Evolutionary conservation across 2,329 filamentous ascomycete species (phyloP), one percentile per base, ranked within the genome.

Genomic region (Pestalotiopsis fici): DNA sequence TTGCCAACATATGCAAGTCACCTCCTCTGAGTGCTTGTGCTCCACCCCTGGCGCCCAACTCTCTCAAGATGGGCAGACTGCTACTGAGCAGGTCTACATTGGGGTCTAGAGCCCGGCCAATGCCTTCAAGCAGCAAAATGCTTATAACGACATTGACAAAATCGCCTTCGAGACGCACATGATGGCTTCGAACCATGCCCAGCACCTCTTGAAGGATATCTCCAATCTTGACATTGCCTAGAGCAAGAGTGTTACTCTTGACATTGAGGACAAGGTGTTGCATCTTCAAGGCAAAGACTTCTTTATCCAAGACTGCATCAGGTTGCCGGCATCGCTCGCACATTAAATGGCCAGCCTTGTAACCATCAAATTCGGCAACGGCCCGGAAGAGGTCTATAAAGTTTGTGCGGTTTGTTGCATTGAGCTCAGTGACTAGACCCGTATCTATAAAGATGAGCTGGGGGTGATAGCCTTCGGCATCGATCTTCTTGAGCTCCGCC

Each of bases 81-180:
- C 93, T 95, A 75, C 83, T 86, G 71, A 99, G 91, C 13, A 99
- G 84, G 80, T 99, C 96, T 59, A 98, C 83, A 65, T 95, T 86
- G 0, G 96, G 95, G 77, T 98, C 91, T 18, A 99, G 82, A 68
- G 86, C 93, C 69, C 96, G 88, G 0, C 96, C 96, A 74, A 98
- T 99, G 6, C 96, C 96, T 78, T 99, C 96, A 1, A 99, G 85
- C 2, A 99, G 85, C 39, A 99, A 83, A 65, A 98, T 98, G 68
- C 94, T 97, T 67, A 99, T 91, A 35, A 99, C 95, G 4, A 99
- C 96, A 76, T 99, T 99, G 77, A 99, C 94, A 77, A 98, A 99
- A 78, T 99, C 96, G 9, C 96, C 96, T 79, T 99, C 96, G 63
- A 99, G 87, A 9, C 96, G 88, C 3, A 99, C 96, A 76, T 99